Evolutionary conservation across 208 protist genomes (phyloP).

Genomic region (Jaenimonas drosophilae): DNA sequence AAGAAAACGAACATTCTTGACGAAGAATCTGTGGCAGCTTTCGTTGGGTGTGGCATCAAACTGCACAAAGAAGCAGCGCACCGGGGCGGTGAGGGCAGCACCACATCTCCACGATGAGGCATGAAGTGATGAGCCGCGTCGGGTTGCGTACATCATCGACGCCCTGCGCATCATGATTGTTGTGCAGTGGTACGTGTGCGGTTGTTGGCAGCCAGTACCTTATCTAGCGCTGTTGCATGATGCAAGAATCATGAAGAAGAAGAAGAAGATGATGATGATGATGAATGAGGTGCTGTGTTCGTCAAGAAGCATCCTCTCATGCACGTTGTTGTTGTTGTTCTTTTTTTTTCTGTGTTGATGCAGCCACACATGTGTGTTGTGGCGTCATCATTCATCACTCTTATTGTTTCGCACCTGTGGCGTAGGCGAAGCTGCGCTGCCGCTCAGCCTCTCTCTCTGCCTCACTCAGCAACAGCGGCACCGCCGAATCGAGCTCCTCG

Average conservation of each 20-base stretch:
- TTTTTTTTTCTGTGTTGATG: not conserved
- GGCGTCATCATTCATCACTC: not conserved
- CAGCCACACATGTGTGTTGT: not conserved
- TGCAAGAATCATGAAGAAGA: not conserved
- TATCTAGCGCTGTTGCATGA: not conserved
- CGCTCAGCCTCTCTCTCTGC: constrained; percentile 61
- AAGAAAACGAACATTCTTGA: constrained; percentile 53
- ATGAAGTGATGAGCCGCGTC: not conserved
- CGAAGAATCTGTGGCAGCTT: constrained; percentile 78
- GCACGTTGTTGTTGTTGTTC: no score
- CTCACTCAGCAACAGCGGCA: constrained; percentile 54
- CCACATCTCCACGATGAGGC: not conserved
- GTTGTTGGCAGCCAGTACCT: not conserved
- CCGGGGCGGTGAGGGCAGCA: not conserved
- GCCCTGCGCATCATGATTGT: no score
- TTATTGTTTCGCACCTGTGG: no score
- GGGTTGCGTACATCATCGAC: not conserved
- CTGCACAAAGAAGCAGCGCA: constrained; percentile 46
- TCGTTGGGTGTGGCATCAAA: constrained; percentile 81
- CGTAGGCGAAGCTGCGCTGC: constrained; percentile 16
- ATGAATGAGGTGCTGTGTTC: no score
- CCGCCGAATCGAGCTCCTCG: constrained; percentile 53
- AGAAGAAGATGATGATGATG: not conserved
- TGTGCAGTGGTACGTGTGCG: not conserved
- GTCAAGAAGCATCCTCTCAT: no score